phyloP scores from a whole-genome alignment of 2,329 filamentous ascomycete species.

The Fusarium gaditjirri region DNA sequence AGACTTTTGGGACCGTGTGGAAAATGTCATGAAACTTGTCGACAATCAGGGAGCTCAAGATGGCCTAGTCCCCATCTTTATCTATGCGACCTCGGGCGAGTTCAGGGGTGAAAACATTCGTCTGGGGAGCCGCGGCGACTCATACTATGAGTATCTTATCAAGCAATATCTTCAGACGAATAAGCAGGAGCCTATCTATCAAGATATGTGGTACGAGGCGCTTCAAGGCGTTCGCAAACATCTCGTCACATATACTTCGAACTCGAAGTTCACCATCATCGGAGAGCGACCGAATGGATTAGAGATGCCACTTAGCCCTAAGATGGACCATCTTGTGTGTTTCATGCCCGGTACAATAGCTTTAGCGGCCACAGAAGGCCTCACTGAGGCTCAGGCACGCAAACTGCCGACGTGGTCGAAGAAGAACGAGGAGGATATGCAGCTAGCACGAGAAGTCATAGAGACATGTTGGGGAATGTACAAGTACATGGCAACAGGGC shows the following conservation, averaged over 20 bases:
- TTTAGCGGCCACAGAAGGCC: slow-evolving; percentile 83
- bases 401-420: slow-evolving; percentile 78
- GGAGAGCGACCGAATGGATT: slow-evolving; percentile 86
- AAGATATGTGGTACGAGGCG: slow-evolving; percentile 92
- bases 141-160: slow-evolving; percentile 98
- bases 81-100: slow-evolving; percentile 79
- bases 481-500: slow-evolving; percentile 85
- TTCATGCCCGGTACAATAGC: slow-evolving; percentile 98
- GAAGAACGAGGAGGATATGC: slow-evolving; percentile 86
- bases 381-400: slow-evolving; percentile 78
- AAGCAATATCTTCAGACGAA: slow-evolving; percentile 98
- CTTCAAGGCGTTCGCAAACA: slow-evolving; percentile 89
- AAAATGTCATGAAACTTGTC: slow-evolving; percentile 91
- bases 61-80: slow-evolving; percentile 91
- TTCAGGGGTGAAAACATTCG: slow-evolving; percentile 90
- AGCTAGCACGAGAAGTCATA: slow-evolving; percentile 87
- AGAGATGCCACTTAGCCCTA: slow-evolving; percentile 73
- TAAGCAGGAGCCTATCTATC: slow-evolving; percentile 84
- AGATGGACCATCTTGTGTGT: slow-evolving; percentile 98
- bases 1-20: slow-evolving; percentile 90
- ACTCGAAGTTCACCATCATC: slow-evolving; percentile 85
- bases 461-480: slow-evolving; percentile 99
- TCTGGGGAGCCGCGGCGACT: slow-evolving; percentile 92
- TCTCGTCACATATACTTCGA: slow-evolving; percentile 86
- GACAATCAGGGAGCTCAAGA: slow-evolving; percentile 83